These are phyloP conservation scores for Aspergillus luchuensis DNA, from an alignment of 2,329 filamentous ascomycete genomes.

Conservation along the genomic window DNA sequence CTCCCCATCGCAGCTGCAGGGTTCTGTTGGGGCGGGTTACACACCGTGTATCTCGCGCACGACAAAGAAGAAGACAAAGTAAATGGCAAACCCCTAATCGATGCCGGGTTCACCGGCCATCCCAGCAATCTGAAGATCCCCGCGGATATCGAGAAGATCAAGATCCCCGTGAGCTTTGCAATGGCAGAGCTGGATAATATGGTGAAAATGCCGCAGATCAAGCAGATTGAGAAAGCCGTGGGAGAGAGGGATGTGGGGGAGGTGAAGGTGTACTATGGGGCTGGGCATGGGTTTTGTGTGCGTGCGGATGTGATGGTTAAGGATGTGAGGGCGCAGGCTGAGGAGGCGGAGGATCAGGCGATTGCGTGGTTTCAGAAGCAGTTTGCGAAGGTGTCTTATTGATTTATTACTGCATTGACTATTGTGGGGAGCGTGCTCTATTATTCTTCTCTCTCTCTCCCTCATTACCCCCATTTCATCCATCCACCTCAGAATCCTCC, in stretches of 20 bases:
- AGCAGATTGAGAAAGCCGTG: slow-evolving; percentile 26
- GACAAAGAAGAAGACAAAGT: slow-evolving; percentile 25
- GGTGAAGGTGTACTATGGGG: slow-evolving; percentile 29
- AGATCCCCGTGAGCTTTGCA: slow-evolving; percentile 26
- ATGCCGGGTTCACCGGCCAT: slow-evolving; percentile 57
- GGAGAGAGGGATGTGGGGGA: slow-evolving; percentile 21
- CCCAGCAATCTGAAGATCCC: slow-evolving; percentile 54
- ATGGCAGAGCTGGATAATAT: slow-evolving; percentile 25
- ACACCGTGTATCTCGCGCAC: slow-evolving; percentile 53
- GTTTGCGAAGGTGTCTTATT: slow-evolving; percentile 15
- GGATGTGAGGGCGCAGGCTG: slow-evolving; percentile 26
- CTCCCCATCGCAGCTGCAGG: slow-evolving; percentile 57
- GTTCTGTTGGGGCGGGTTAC: slow-evolving; percentile 66
- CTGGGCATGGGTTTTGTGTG: slow-evolving; percentile 33
- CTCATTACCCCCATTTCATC: not conserved
- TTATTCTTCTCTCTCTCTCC: no score
- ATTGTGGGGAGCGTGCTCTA: no score
- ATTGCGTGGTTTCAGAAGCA: slow-evolving; percentile 23
- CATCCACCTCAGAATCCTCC: not conserved
- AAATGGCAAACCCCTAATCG: slow-evolving; percentile 44
- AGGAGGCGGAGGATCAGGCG: slow-evolving; percentile 31
- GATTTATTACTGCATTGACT: not conserved
- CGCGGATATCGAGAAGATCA: slow-evolving; percentile 45
- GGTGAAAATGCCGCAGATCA: slow-evolving; percentile 22
- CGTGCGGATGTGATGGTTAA: slow-evolving; percentile 26